Evolutionary conservation across 305 asterid genomes (phyloP).

Genomic region (Rubia tinctorum): DNA sequence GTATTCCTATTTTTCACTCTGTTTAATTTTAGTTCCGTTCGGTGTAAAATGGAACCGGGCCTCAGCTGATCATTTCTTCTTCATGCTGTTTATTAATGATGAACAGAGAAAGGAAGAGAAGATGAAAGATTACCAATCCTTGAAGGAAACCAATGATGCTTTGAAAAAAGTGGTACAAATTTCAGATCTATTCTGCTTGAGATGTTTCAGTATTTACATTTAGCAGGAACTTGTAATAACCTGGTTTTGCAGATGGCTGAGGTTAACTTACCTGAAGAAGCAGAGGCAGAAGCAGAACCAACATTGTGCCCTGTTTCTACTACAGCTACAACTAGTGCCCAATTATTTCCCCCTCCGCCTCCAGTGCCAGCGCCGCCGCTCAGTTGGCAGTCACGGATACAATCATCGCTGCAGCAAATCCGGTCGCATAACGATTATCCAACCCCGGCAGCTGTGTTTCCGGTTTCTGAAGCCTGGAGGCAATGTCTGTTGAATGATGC

Average conservation of each 20-base stretch:
- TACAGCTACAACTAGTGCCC: conserved; percentile 20
- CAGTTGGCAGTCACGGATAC: conserved; percentile 37
- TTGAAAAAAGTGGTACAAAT: conserved; percentile 44
- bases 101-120: conserved; percentile 56
- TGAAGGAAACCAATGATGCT: conserved; percentile 38
- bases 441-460: conserved; percentile 23
- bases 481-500: not conserved
- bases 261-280: not conserved
- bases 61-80: not conserved
- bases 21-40: no score
- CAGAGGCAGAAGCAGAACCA: conserved; percentile 29
- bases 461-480: conserved; percentile 1
- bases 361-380: conserved; percentile 34
- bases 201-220: no score
- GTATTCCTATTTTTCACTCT: no score
- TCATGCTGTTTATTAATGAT: conserved; percentile 5
- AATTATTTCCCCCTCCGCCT: conserved; percentile 3
- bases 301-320: conserved; percentile 19
- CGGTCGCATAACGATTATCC: conserved; percentile 16
- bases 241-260: not conserved
- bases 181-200: no score
- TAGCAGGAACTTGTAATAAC: not conserved
- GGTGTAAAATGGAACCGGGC: no score
- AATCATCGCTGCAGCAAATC: conserved; percentile 24
- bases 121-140: conserved; percentile 27